Evolutionary conservation across 1,284 basidiomycete species (phyloP), one percentile per base, ranked within the genome.

Genomic region (Apiotrichum brassicae): DNA sequence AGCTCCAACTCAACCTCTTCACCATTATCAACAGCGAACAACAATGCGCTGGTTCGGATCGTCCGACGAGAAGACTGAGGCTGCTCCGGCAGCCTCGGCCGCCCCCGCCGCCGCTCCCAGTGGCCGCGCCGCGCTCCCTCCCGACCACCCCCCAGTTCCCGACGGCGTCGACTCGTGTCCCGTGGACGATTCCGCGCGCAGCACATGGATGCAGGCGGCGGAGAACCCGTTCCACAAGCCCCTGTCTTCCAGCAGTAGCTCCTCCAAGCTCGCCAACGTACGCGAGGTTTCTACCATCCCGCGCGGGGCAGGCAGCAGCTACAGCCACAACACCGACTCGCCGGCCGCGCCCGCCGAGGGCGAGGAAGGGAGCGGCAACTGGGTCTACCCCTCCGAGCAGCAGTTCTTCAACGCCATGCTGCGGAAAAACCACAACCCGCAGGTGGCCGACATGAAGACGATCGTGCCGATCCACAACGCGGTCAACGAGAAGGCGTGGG

Each of bases 391-490:
- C n/a, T 97, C 94, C 12, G 88, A 97, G 63, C 82, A 86, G 16
- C 94, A 97, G 74, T 98, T 98, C 78, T 98, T 87, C 74, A 79
- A 86, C 20, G 95, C 95, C 8, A 92, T 98, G 84, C 81, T 84
- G 53, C 83, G 94, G 51, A 98, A 98, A 75, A 82, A 95, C 65
- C 87, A 94, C 69, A 82, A 85, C 52, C 65, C 76, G 38, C 79
- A 83, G 18, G 81, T 84, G 16, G 68, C 78, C 19, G 94, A 97
- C 74, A 97, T 98, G 93, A 82, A 81, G 63, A 87, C 90, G 20
- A 85, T 99, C 61, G 92, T 99, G 7, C 94, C 94, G 7, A 98
- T 99, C 51, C 94, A 99, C 74, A 99, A 98, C 66, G 94, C 94
- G 26, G 95, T 98, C 53, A 99, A 99, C 67, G 95, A 98, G 74